Conservation (phyloP, 148 eudicot genomes). For the Rhododendron mucronatum region DNA sequence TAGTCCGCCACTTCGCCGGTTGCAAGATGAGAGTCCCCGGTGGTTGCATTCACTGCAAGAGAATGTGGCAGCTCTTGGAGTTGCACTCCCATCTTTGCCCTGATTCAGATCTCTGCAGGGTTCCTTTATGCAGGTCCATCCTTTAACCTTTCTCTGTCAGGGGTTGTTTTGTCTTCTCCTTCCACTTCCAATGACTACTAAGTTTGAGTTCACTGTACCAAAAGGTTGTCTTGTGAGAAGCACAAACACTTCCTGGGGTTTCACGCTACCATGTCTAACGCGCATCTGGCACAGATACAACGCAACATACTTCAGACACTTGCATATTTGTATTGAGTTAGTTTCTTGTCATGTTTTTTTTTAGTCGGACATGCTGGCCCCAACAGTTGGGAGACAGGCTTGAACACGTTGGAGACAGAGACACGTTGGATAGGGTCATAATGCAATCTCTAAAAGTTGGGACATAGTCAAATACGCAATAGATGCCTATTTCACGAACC, state of each 20-base stretch:
- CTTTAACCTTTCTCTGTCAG: not conserved
- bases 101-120: conserved; percentile 61
- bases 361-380: not conserved
- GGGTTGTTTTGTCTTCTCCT: not conserved
- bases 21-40: conserved; percentile 78
- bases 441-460: not conserved
- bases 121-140: conserved; percentile 87
- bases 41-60: conserved; percentile 80
- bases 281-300: not conserved
- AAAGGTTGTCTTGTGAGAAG: not conserved
- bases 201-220: not conserved
- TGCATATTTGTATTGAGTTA: not conserved
- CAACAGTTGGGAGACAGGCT: not conserved
- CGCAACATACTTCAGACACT: not conserved
- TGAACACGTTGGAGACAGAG: not conserved
- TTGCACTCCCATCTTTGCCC: conserved; percentile 79
- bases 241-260: not conserved
- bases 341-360: not conserved
- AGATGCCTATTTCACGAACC: not conserved
- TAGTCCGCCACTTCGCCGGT: conserved; percentile 77
- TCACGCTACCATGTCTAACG: not conserved
- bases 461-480: not conserved
- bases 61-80: conserved; percentile 91
- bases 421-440: not conserved
- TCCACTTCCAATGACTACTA: not conserved